Conservation (phyloP, 192 early-diverging fungal species). For the Rhizoclosmatium globosum region DNA sequence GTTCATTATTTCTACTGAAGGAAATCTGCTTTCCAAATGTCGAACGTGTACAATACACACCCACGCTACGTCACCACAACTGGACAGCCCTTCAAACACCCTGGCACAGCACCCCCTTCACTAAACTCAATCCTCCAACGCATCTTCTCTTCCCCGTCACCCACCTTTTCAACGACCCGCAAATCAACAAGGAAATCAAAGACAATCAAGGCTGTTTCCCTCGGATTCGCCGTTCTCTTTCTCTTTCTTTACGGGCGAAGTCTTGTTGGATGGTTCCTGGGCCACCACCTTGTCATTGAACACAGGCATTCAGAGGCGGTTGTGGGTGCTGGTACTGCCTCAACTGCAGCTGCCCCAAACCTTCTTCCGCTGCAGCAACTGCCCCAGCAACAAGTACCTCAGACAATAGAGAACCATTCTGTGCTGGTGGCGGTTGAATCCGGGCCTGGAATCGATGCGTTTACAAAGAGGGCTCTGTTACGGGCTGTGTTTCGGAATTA, state of each 20-base stretch:
- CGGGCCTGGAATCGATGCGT: background rate
- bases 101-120: background rate
- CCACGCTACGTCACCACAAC: background rate
- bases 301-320: background rate
- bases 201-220: background rate
- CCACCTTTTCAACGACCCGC: background rate
- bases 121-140: background rate
- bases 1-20: no score
- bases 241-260: background rate
- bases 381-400: background rate
- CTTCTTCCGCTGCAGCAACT: background rate
- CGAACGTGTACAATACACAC: background rate
- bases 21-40: background rate
- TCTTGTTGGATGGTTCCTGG: background rate
- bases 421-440: background rate
- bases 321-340: background rate
- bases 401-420: background rate
- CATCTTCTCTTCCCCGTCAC: background rate
- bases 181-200: background rate
- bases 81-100: background rate
- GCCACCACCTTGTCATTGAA: conserved; percentile 3
- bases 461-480: background rate
- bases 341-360: background rate
- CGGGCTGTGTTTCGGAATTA: conserved; percentile 7
- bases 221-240: background rate